phyloP scores from a whole-genome alignment of 495 filamentous ascomycete species.

The Platismatia glauca region DNA sequence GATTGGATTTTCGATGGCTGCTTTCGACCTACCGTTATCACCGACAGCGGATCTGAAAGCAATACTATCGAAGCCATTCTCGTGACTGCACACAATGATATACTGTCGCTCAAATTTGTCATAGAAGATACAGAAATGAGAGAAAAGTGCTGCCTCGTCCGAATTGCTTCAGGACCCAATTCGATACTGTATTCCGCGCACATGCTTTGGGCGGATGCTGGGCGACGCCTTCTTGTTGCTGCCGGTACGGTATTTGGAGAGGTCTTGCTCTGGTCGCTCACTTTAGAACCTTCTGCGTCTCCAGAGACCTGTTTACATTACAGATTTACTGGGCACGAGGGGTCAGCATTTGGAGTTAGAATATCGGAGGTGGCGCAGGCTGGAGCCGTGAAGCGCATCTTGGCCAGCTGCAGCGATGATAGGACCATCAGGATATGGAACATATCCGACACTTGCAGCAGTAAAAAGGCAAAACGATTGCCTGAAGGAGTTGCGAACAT shows the following conservation, averaged over 20 bases:
- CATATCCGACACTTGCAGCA: slow-evolving; percentile 40
- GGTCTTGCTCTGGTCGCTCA: slow-evolving; percentile 77
- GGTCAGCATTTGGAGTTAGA: slow-evolving; percentile 80
- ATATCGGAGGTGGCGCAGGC: slow-evolving; percentile 51
- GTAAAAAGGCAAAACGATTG: slow-evolving; percentile 9
- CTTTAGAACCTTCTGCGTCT: slow-evolving; percentile 1
- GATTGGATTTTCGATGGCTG: slow-evolving; percentile 85
- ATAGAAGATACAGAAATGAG: slow-evolving; percentile 17
- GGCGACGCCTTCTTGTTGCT: slow-evolving; percentile 56
- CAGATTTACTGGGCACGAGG: slow-evolving; percentile 82
- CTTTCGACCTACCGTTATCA: slow-evolving; percentile 33
- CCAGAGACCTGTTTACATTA: slow-evolving; percentile 44
- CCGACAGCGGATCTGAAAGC: slow-evolving; percentile 23
- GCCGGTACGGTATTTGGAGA: slow-evolving; percentile 92
- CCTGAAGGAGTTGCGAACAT: background rate
- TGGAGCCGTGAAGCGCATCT: slow-evolving; percentile 41
- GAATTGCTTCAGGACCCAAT: slow-evolving; percentile 58
- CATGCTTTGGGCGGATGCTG: slow-evolving; percentile 47
- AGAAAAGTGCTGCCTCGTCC: slow-evolving; percentile 26
- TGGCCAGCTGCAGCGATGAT: slow-evolving; percentile 94
- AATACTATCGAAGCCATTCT: slow-evolving; percentile 34
- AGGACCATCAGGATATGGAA: slow-evolving; percentile 87
- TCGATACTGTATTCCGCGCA: slow-evolving; percentile 86
- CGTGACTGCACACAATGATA: slow-evolving; percentile 79
- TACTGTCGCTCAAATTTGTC: slow-evolving; percentile 40